A percentile compares a stretch with the other conserved stretches of the same genome.
phyloP scores from a whole-genome alignment of 768 basidiomycete genomes.

The Xanthoconium purpureum region DNA sequence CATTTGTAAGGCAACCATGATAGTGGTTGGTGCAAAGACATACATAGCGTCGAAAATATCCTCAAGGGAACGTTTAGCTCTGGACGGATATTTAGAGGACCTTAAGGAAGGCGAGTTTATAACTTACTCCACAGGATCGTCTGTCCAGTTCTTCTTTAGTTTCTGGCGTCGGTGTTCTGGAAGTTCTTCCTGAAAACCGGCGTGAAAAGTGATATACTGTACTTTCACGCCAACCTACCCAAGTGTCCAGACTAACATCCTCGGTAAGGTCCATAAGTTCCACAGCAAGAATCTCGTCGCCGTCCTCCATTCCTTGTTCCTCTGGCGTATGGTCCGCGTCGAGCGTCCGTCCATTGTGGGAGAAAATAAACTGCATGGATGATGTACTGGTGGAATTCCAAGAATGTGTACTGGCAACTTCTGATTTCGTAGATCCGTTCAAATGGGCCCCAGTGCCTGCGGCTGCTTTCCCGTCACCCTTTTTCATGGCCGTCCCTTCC shows the following conservation, averaged over 20 bases:
- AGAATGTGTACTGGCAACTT: constrained; percentile 45
- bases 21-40: constrained; percentile 28
- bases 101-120: constrained; percentile 3
- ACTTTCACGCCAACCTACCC: constrained; percentile 42
- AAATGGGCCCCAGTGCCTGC: constrained; percentile 28
- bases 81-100: constrained; percentile 27
- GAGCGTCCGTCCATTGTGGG: constrained; percentile 75
- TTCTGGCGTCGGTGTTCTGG: constrained; percentile 62
- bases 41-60: constrained; percentile 87
- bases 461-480: constrained; percentile 35
- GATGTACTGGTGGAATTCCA: constrained; percentile 38
- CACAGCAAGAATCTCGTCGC: constrained; percentile 84
- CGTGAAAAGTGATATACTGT: not conserved
- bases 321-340: constrained; percentile 83
- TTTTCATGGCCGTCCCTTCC: constrained; percentile 58
- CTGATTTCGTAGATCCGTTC: constrained; percentile 52
- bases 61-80: constrained; percentile 71
- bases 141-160: constrained; percentile 79
- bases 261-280: constrained; percentile 90
- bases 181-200: constrained; percentile 53
- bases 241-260: constrained; percentile 55
- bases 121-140: constrained; percentile 70
- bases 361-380: constrained; percentile 80
- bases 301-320: constrained; percentile 83
- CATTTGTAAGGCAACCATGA: not conserved